Percentiles rank a stretch among this genome's conserved stretches.
These are phyloP conservation scores for Phytophthora ohioensis DNA, from an alignment of 352 stramenopile genomes.

Conservation along the genomic window DNA sequence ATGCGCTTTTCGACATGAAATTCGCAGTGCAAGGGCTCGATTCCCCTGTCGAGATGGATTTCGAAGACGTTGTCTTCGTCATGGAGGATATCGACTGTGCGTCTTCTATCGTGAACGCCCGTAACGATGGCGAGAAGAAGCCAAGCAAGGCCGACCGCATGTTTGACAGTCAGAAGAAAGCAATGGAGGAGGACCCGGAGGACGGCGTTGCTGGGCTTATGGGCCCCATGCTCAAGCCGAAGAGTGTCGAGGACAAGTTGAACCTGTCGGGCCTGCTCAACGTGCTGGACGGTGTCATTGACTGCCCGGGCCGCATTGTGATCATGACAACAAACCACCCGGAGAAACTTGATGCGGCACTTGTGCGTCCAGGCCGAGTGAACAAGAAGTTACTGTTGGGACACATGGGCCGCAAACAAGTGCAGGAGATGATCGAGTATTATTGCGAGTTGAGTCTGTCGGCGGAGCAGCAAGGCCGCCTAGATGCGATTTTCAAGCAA, in stretches of 20 bases:
- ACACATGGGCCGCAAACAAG: conserved; percentile 60
- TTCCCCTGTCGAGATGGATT: conserved; percentile 68
- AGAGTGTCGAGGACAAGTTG: conserved; percentile 59
- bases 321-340: conserved; percentile 96
- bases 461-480: conserved; percentile 17
- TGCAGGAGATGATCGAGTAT: conserved; percentile 77
- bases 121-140: conserved; percentile 37
- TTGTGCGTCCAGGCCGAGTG: conserved; percentile 91
- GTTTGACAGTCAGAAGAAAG: conserved; percentile 39
- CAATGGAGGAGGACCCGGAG: conserved; percentile 20
- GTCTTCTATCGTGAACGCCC: conserved; percentile 76
- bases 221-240: conserved; percentile 39
- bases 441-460: conserved; percentile 57
- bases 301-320: conserved; percentile 90
- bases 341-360: conserved; percentile 92
- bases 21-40: conserved; percentile 71
- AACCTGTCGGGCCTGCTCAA: conserved; percentile 90
- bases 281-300: conserved; percentile 92
- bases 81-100: conserved; percentile 92
- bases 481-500: conserved; percentile 30
- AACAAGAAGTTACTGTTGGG: conserved; percentile 88
- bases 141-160: conserved; percentile 29
- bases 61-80: conserved; percentile 92
- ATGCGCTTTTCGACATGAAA: conserved; percentile 84
- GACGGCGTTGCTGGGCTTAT: conserved; percentile 27